Evolutionary conservation across 805 yeast species (phyloP), one percentile per base, ranked within the genome.

Genomic region (Brettanomyces bruxellensis): DNA sequence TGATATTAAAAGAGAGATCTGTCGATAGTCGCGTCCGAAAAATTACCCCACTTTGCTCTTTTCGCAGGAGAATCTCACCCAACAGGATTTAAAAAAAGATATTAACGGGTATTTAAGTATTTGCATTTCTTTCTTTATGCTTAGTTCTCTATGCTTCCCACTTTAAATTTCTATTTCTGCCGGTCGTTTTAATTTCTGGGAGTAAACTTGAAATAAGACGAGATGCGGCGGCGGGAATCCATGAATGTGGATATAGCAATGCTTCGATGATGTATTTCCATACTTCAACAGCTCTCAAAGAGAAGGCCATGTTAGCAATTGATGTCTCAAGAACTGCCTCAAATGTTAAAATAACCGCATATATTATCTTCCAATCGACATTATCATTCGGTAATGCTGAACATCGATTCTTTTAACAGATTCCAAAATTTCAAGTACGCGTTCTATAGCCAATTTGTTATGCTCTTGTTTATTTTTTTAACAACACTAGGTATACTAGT

Each of bases 201-300:
- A 86, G 66, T 43, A 84, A 58, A 1, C 64, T 56, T 1, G 83
- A 81, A 37, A 81, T 60, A 34, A 87, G 66, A 45, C 90, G 70
- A 5, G 82, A 66, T 1, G 95, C 69, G 4, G 75, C 66, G 48
- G 84, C 69, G 55, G 97, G 77, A 5, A 90, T 84, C 98, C 98
- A 90, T 1, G 93, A 73, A 63, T 90, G 97, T 2, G 97, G 97
- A 60, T 78, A 90, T 44, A 90, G 67, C 45, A 89, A 69, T 28
- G 79, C 64, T 3, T 72, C 73, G 24, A 77, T 69, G 3, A 84
- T 63, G 14, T 64, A 59, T 3, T 60, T 53, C 89, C 91, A 85
- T 7, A 75, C 54, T 41, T 64, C 69, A 24, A 67, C 62, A 28
- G 7, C 32, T 42, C 70, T 69, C 30, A 69, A 65, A 34, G 75